Percentiles rank a stretch among this genome's conserved stretches.
phyloP scores from a whole-genome alignment of 2,329 filamentous ascomycete species.

The Fusarium musae region DNA sequence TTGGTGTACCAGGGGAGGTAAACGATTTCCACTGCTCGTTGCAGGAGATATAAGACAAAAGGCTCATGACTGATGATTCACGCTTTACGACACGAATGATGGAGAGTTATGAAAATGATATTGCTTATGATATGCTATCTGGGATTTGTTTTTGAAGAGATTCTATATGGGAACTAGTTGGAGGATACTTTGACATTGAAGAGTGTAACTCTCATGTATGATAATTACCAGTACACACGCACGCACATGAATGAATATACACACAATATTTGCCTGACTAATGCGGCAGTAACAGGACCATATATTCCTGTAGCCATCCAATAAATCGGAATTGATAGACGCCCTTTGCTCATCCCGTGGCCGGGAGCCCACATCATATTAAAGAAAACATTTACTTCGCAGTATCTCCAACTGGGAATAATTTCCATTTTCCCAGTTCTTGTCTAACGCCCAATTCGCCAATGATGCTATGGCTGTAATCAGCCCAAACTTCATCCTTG shows the following conservation, averaged over 20 bases:
- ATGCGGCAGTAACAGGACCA: conserved; percentile 5
- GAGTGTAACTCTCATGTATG: conserved; percentile 33
- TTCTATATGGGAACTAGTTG: conserved; percentile 22
- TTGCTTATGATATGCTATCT: conserved; percentile 30
- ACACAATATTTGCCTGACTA: conserved; percentile 22
- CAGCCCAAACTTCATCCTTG: conserved; percentile 24
- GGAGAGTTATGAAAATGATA: conserved; percentile 23
- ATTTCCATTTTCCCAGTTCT: conserved; percentile 24
- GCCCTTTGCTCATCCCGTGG: background rate
- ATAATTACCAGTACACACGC: conserved; percentile 8
- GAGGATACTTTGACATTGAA: conserved; percentile 27
- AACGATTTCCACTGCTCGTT: background rate
- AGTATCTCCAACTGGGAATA: conserved; percentile 8
- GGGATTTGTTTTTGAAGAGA: conserved; percentile 29
- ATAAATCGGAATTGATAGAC: background rate
- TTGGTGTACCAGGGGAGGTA: background rate
- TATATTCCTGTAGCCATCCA: background rate
- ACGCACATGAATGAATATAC: background rate
- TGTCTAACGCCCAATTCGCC: conserved; percentile 50
- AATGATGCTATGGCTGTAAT: conserved; percentile 39
- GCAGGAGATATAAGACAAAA: conserved; percentile 24
- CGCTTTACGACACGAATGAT: conserved; percentile 43
- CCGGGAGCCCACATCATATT: background rate
- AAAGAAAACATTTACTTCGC: background rate
- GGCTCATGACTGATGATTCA: conserved; percentile 43